These are phyloP conservation scores for Colletotrichum incanum DNA, from an alignment of 2,329 filamentous ascomycete genomes.

Conservation along the genomic window DNA sequence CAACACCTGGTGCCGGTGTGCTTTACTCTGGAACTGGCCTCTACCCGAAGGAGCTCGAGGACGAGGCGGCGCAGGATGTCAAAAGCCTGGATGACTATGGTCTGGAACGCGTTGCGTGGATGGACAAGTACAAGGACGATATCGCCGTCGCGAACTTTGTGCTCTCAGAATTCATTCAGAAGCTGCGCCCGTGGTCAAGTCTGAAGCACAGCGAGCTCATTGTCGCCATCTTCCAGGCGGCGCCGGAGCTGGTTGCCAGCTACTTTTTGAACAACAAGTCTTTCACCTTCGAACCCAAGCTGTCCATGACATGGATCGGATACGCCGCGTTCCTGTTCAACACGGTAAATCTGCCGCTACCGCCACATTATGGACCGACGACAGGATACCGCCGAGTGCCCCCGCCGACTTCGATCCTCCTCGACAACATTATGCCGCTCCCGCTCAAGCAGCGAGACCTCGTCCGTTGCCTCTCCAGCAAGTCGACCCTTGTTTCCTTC, in stretches of 20 bases:
- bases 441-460: conserved; percentile 87
- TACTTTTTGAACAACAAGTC: conserved; percentile 87
- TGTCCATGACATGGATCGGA: conserved; percentile 94
- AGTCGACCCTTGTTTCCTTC: conserved; percentile 84
- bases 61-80: conserved; percentile 55
- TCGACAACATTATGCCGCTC: conserved; percentile 89
- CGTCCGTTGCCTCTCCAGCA: conserved; percentile 83
- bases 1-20: conserved; percentile 79
- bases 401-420: conserved; percentile 82
- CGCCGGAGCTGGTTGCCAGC: conserved; percentile 88
- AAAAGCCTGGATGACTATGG: conserved; percentile 71
- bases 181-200: conserved; percentile 86
- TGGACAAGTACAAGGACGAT: conserved; percentile 76
- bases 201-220: conserved; percentile 86
- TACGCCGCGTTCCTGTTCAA: conserved; percentile 92
- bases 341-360: conserved; percentile 81
- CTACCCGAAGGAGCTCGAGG: conserved; percentile 82
- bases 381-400: conserved; percentile 76
- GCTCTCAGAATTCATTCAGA: conserved; percentile 84
- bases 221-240: conserved; percentile 82
- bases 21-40: conserved; percentile 85
- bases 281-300: conserved; percentile 91
- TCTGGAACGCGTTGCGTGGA: conserved; percentile 79
- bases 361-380: conserved; percentile 78
- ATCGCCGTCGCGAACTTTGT: conserved; percentile 85